Conservation (phyloP, 352 stramenopile species). For the Pythium rishiriense region DNA sequence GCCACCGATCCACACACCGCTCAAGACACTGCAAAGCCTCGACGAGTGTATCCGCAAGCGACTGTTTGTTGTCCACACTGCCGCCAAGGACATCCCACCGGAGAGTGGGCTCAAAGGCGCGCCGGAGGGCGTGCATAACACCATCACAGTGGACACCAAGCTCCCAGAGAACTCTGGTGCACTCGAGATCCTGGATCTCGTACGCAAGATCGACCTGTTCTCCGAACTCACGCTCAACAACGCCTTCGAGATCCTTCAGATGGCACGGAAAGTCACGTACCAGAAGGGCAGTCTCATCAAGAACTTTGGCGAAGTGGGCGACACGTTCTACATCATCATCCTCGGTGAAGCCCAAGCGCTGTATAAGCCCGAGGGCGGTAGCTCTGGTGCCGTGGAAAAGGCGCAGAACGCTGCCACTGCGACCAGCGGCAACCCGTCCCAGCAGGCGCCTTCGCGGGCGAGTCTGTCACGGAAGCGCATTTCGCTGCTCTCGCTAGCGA, state of each 20-base stretch:
- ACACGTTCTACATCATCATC: constrained; percentile 85
- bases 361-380: constrained; percentile 39
- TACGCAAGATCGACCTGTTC: constrained; percentile 85
- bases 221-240: constrained; percentile 80
- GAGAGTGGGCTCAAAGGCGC: constrained; percentile 84
- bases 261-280: constrained; percentile 73
- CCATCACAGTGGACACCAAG: constrained; percentile 78
- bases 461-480: constrained; percentile 46
- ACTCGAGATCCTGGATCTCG: constrained; percentile 83
- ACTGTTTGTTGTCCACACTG: constrained; percentile 95
- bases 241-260: constrained; percentile 85
- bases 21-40: constrained; percentile 92
- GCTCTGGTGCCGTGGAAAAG: constrained; percentile 10
- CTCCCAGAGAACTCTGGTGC: constrained; percentile 75
- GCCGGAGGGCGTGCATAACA: constrained; percentile 88
- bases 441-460: constrained; percentile 19
- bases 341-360: constrained; percentile 64
- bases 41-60: constrained; percentile 88
- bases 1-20: constrained; percentile 94
- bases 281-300: constrained; percentile 55
- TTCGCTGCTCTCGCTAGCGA: constrained; percentile 62
- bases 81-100: constrained; percentile 76
- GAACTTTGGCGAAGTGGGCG: constrained; percentile 44
- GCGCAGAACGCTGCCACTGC: neutral
- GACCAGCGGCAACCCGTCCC: neutral